phyloP scores from a whole-genome alignment of 2,329 filamentous ascomycete genomes.

The Neofusicoccum laricinum region DNA sequence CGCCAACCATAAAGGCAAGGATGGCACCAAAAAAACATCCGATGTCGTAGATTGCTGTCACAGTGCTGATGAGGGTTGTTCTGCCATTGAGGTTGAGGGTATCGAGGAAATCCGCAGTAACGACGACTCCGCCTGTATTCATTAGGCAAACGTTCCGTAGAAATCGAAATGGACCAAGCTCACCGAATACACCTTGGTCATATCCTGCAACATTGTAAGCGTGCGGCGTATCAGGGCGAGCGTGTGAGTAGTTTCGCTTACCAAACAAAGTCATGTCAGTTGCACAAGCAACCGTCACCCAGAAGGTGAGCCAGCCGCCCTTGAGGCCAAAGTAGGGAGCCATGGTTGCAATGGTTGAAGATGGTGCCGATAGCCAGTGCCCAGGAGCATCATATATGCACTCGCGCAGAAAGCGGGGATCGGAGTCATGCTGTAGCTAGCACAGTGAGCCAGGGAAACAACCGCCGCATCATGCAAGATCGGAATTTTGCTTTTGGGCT shows the following conservation, averaged over 20 bases:
- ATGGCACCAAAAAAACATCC: slow-evolving; percentile 59
- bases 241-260: slow-evolving; percentile 18
- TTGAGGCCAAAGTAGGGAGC: slow-evolving; percentile 52
- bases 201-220: slow-evolving; percentile 25
- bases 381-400: background rate
- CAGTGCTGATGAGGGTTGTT: slow-evolving; percentile 43
- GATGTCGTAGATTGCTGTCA: slow-evolving; percentile 58
- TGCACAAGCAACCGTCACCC: slow-evolving; percentile 51
- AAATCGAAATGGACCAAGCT: background rate
- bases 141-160: background rate
- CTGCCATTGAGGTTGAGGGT: slow-evolving; percentile 44
- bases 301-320: slow-evolving; percentile 57
- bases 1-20: slow-evolving; percentile 48
- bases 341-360: slow-evolving; percentile 2
- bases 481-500: background rate
- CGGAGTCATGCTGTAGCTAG: background rate
- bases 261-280: slow-evolving; percentile 50
- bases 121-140: slow-evolving; percentile 49
- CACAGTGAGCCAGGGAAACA: background rate
- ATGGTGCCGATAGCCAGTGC: background rate
- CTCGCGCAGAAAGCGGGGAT: background rate
- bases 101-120: slow-evolving; percentile 53
- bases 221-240: slow-evolving; percentile 26
- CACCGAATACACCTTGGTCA: slow-evolving; percentile 55
- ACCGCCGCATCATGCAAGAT: background rate